Evolutionary conservation across 305 asterid genomes (phyloP).

Genomic region (Petunia hybrid): DNA sequence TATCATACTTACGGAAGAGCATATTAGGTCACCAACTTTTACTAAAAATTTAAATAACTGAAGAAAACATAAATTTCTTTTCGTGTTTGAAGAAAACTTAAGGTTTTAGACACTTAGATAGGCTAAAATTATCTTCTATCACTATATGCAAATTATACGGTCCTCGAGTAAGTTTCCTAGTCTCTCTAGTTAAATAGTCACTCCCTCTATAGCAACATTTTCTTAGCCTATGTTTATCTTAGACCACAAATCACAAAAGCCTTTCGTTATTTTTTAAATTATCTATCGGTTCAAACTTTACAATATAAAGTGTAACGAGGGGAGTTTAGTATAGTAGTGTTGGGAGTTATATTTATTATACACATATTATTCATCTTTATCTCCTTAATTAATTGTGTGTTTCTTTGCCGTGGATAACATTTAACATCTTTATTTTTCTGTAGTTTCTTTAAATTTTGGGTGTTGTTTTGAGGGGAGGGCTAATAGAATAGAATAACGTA

Average conservation of each 20-base stretch:
- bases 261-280: too few relatives aligned
- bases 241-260: too few relatives aligned
- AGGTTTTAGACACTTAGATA: constrained; percentile 3
- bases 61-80: background rate
- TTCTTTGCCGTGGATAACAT: background rate
- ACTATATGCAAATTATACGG: background rate
- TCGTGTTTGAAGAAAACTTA: background rate
- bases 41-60: background rate
- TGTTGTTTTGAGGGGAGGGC: background rate
- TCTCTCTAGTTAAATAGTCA: background rate
- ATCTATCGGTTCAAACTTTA: too few relatives aligned
- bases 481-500: background rate
- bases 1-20: constrained; percentile 19
- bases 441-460: background rate
- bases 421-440: too few relatives aligned
- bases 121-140: background rate
- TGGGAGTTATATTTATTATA: too few relatives aligned
- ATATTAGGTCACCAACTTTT: constrained; percentile 21
- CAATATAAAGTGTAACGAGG: too few relatives aligned
- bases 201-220: too few relatives aligned
- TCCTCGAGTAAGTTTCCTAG: background rate
- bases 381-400: background rate
- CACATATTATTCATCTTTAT: background rate
- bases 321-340: too few relatives aligned
- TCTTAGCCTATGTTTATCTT: too few relatives aligned